These are phyloP conservation scores for Zoysia japonica DNA, from an alignment of 176 grass and related monocot species.

Conservation along the genomic window DNA sequence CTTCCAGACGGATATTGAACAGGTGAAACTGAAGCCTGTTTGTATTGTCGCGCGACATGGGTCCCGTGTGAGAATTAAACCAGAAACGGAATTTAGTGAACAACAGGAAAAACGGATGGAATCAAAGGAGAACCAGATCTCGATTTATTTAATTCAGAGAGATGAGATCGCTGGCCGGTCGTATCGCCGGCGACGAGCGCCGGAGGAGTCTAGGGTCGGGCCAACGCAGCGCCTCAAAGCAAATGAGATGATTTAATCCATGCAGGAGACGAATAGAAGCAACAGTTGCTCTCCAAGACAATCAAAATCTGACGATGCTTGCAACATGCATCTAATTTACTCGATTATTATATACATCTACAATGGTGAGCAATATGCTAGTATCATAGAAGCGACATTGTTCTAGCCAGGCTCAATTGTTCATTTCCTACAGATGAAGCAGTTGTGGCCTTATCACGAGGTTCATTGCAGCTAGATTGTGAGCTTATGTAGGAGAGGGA, in stretches of 20 bases:
- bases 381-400: slow-evolving; percentile 38
- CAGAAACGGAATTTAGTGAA: too few relatives aligned
- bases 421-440: background rate
- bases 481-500: slow-evolving; percentile 86
- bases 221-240: too few relatives aligned
- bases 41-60: background rate
- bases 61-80: too few relatives aligned
- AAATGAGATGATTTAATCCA: too few relatives aligned
- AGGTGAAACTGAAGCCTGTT: background rate
- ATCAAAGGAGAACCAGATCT: too few relatives aligned
- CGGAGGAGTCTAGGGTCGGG: too few relatives aligned
- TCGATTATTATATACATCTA: background rate
- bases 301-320: background rate
- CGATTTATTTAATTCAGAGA: too few relatives aligned
- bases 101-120: too few relatives aligned
- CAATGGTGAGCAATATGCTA: background rate
- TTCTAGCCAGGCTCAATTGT: slow-evolving; percentile 37
- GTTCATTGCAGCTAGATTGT: slow-evolving; percentile 5
- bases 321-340: background rate
- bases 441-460: background rate
- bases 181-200: too few relatives aligned
- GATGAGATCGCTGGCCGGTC: too few relatives aligned
- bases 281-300: background rate
- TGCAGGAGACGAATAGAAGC: background rate
- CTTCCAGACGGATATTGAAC: background rate